Conservation (phyloP, 108 stramenopile genomes). For the Mediolabrus comicus region DNA sequence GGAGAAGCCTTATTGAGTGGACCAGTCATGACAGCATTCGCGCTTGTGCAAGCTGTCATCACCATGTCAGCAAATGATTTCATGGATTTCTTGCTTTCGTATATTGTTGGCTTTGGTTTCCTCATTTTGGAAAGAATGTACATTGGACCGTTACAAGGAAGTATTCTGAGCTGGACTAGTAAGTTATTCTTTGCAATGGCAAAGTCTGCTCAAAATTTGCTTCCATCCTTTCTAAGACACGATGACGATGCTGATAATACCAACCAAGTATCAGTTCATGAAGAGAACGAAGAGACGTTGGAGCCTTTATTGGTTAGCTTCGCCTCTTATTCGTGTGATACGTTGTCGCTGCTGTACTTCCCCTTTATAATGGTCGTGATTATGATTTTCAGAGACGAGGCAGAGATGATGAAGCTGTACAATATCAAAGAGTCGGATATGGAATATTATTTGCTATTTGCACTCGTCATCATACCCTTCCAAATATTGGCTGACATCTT, state of each 20-base stretch:
- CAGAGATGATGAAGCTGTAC: slow-evolving; percentile 68
- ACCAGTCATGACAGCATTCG: slow-evolving; percentile 68
- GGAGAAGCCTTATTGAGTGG: slow-evolving; percentile 72
- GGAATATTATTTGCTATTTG: slow-evolving; percentile 76
- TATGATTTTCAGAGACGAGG: slow-evolving; percentile 67
- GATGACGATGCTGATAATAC: neutral
- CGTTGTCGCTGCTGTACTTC: slow-evolving; percentile 57
- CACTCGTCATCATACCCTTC: slow-evolving; percentile 59
- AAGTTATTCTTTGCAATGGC: neutral
- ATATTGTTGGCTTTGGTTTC: slow-evolving; percentile 79
- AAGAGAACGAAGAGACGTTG: slow-evolving; percentile 70
- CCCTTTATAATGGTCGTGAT: slow-evolving; percentile 74
- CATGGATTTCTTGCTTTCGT: slow-evolving; percentile 77
- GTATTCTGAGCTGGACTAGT: slow-evolving; percentile 26
- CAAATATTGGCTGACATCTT: slow-evolving; percentile 72
- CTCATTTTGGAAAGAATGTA: slow-evolving; percentile 64
- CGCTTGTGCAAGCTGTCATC: slow-evolving; percentile 56
- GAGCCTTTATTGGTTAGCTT: slow-evolving; percentile 77
- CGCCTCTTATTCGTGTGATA: slow-evolving; percentile 63
- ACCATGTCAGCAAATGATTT: slow-evolving; percentile 80
- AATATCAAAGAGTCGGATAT: slow-evolving; percentile 83
- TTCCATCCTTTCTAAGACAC: neutral
- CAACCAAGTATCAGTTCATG: neutral
- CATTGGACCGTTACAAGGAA: slow-evolving; percentile 57
- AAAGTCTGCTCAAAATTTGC: neutral